These are phyloP conservation scores for Pyrenophora tritici-repentis DNA, from an alignment of 2,329 filamentous ascomycete species.

Conservation along the genomic window DNA sequence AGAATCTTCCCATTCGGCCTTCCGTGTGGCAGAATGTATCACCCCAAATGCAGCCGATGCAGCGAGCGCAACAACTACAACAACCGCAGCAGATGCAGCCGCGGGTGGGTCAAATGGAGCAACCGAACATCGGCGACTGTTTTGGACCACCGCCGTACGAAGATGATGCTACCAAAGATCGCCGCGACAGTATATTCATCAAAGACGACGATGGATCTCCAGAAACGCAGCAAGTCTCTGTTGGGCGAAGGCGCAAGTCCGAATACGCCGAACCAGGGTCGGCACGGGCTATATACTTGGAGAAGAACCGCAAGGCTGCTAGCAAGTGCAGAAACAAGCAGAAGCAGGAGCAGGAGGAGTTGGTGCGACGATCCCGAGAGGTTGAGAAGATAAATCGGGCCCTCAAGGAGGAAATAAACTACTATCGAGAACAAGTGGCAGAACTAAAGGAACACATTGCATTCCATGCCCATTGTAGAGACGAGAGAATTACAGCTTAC, in stretches of 20 bases:
- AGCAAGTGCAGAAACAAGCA: constrained; percentile 74
- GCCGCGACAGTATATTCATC: neutral
- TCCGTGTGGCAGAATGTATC: too few species aligned
- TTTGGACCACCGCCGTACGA: neutral
- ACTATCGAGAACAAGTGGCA: constrained; percentile 29
- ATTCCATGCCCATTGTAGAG: constrained; percentile 32
- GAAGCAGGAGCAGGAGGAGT: constrained; percentile 57
- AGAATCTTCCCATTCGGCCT: too few species aligned
- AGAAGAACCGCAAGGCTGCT: constrained; percentile 72
- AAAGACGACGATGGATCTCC: constrained; percentile 6
- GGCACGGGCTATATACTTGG: constrained; percentile 52
- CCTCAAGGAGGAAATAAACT: constrained; percentile 35
- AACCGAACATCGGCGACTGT: too few species aligned
- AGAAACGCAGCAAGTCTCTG: neutral
- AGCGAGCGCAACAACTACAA: too few species aligned
- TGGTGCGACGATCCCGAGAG: constrained; percentile 52
- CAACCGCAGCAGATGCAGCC: too few species aligned
- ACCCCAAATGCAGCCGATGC: too few species aligned
- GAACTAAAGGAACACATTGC: constrained; percentile 32
- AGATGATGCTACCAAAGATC: neutral
- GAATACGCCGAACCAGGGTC: constrained; percentile 32
- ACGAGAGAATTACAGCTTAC: constrained; percentile 30
- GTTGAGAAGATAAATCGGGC: constrained; percentile 35
- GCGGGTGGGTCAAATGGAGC: too few species aligned
- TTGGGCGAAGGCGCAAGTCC: constrained; percentile 21